Base-by-base conservation (phyloP, 176 grass and related monocot species). In the Rhynchospora pubera region DNA sequence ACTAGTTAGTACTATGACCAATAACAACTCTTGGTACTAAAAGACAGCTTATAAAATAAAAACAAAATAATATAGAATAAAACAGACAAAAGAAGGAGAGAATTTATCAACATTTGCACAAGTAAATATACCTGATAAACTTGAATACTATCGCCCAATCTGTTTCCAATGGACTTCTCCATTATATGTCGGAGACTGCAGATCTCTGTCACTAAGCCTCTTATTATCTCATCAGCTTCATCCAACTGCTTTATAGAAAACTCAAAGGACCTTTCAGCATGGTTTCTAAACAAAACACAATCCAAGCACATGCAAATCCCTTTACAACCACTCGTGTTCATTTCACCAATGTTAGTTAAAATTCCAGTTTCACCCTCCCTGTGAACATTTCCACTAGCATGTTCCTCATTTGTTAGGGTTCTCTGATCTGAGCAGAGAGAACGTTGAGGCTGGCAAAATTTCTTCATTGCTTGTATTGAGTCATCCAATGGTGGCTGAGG, bases 211-310 rank as follows among this genome's bases (percentile, higher is more conserved):
- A 91, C 34, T 32, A 99, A 86, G 67, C 84, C 84, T 6, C 44
- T 46, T 57, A 95, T 91, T 82, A 90, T 93, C 77, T 95, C 91
- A n/a, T 95, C 92, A 56, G 96, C 90, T 81, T 99, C 92, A 57
- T 81, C 67, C 85, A 95, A 93, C 84, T 99, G 92, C 71, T 91
- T 93, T 84, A 78, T 93, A 9, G 96, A 93, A 83, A 99, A 99
- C 78, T 99, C 92, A 83, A 91, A 95, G 32, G 91, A 82, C 32
- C 86, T 77, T 73, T 93, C 91, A n/a, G 92, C 90, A 84, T 32
- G 87, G 12, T 89, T 82, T 60, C 92, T 86, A 65, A 90, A 95
- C 4, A 83, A 82, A 70, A 78, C 64, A 84, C 93, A 99, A 71
- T 93, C 90, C 65, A 99, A 86, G 60, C 96, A 93, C 84, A 88